Evolutionary conservation across 139 green algal species (phyloP), one percentile per base, ranked within the genome.

Genomic region (Chlorokybus atmophyticus): DNA sequence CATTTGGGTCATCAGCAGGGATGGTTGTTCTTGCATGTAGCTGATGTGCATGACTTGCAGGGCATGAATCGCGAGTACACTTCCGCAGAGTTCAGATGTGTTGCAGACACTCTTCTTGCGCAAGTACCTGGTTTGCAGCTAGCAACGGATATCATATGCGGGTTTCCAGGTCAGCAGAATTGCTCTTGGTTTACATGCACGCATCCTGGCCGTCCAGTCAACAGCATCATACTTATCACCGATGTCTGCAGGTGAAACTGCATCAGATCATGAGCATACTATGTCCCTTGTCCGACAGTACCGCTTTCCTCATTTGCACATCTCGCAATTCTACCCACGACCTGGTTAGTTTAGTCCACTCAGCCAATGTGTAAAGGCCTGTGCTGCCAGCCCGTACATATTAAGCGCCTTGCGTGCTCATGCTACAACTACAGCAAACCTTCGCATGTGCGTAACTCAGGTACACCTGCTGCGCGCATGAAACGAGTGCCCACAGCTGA

Each of bases 31-130:
- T n/a, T n/a, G n/a, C n/a, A n/a, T n/a, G n/a, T n/a, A n/a, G n/a
- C n/a, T n/a, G n/a, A n/a, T n/a, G n/a, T n/a, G n/a, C n/a, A 10
- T 55, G 48, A 14, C 27, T n/a, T 55, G 17, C 19, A 55, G 1
- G 66, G 41, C 40, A 95, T 95, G 87, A 92, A 92, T 50, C 66
- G 87, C 14, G 87, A 95, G 66, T 95, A 94, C 80, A 93, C 75
- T 2, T 53, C 75, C 14, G 77, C 67, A 62, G 79, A 78, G 32
- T 78, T 78, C 38, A 19, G 55, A 26, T 21, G 32, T 6, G 82
- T 93, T 35, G 67, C 52, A 25, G 87, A 94, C 67, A 82, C 71
- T 14, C 75, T 94, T 62, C 56, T 82, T 55, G 42, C 32, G 19
- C 8, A 32, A 0, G 82, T 93, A 41, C 82, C 82, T 1, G 78